Evolutionary conservation across 2,329 filamentous ascomycete species (phyloP).

Genomic region (Botrytis galanthina): DNA sequence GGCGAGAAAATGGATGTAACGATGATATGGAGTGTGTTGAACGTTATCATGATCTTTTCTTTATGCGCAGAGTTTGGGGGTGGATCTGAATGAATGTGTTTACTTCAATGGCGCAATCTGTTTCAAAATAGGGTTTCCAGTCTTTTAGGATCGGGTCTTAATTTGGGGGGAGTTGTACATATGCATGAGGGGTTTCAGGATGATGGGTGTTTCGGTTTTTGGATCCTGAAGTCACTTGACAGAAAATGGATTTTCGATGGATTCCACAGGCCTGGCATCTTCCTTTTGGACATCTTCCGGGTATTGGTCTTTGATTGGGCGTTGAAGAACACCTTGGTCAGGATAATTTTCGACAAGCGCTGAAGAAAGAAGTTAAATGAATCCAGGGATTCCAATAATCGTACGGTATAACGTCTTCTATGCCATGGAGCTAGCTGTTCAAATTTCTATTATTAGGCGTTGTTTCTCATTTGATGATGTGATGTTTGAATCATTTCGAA

Average conservation of each 20-base stretch:
- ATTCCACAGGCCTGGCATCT: neutral
- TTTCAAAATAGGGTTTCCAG: neutral
- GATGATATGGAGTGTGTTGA: neutral
- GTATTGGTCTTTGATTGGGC: too few species aligned
- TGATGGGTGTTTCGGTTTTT: neutral
- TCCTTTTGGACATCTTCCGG: too few species aligned
- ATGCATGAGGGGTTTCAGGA: neutral
- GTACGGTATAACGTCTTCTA: too few species aligned
- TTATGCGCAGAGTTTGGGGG: neutral
- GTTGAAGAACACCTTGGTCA: too few species aligned
- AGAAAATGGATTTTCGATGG: neutral
- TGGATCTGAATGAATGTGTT: neutral
- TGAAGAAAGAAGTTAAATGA: neutral
- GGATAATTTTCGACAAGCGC: too few species aligned
- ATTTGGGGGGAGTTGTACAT: neutral
- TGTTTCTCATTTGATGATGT: neutral
- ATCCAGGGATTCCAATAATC: neutral
- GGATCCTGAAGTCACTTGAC: neutral
- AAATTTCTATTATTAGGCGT: neutral
- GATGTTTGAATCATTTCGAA: neutral
- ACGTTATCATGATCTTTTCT: neutral
- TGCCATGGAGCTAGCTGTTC: neutral
- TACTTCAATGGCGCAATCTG: neutral
- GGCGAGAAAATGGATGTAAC: neutral
- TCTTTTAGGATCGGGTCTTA: neutral